Evolutionary conservation across 2,329 filamentous ascomycete species (phyloP).

Genomic region (Calonectria leucothoes): DNA sequence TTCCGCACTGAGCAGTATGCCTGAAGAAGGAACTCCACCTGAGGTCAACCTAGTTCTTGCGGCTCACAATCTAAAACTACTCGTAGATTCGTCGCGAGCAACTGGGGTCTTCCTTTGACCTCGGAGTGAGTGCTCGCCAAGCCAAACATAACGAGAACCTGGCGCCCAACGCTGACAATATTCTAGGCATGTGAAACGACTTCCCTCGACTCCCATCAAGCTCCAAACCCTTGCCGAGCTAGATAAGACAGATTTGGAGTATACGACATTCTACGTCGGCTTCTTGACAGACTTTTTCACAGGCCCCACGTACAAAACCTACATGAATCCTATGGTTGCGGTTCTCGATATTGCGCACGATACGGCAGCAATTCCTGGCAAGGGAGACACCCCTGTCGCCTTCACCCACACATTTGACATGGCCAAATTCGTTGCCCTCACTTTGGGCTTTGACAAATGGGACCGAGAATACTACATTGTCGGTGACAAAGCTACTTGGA

Average conservation of each 20-base stretch:
- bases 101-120: neutral
- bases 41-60: slow-evolving; percentile 1
- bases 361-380: slow-evolving; percentile 1
- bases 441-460: neutral
- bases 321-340: neutral
- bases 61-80: neutral
- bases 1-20: neutral
- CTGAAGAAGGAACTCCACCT: neutral
- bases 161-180: neutral
- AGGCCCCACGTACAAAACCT: neutral
- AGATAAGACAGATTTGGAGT: neutral
- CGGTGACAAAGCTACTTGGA: slow-evolving; percentile 10
- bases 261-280: neutral
- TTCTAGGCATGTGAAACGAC: neutral
- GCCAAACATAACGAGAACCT: neutral
- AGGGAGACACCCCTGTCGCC: neutral
- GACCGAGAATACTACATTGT: neutral
- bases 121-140: neutral
- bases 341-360: slow-evolving; percentile 1
- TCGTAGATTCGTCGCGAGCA: neutral
- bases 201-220: neutral
- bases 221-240: neutral
- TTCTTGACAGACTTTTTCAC: neutral
- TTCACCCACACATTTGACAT: slow-evolving; percentile 10
- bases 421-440: neutral